Base-by-base conservation (phyloP, 148 eudicot species). In the Salicornia ramosissima region DNA sequence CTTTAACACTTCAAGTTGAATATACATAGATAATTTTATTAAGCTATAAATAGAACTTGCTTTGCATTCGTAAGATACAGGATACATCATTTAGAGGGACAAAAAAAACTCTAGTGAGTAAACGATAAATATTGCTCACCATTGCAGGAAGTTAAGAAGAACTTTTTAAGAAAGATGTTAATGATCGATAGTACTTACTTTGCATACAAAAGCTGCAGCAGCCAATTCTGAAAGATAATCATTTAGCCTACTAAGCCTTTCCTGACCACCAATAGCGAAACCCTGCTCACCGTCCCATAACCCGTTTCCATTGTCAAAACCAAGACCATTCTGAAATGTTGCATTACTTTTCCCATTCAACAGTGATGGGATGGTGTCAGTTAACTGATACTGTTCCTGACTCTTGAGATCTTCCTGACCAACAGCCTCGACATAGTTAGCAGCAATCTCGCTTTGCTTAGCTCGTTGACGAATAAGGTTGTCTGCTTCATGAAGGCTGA, bases 171-270 rank as follows among this genome's bases (percentile, higher is more conserved):
- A 15, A 34, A 5, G 7, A 65, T 40, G 29, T 7, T 26, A 55
- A 53, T 22, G 57, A 18, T 24, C 39, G n/a, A 64, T 69, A 56
- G 52, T 46, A 80, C 97, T 86, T 84, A 94, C 98, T 80, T 92
- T 82, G 88, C 98, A 94, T 30, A 90, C 98, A 86, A 87, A 94
- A 73, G 98, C 97, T 74, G 97, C 98, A 69, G 97, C 98, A 79
- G 97, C 98, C 83, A 94, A 78, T 74, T 94, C 98, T 26, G 98
- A 88, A 64, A 94, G 84, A 80, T 90, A 90, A 69, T 92, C 96
- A 77, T 88, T 86, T 59, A 74, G 74, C 59, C 96, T 74, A 74
- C 92, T 88, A 59, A 88, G 81, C 69, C 88, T 88, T 81, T 94
- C 98, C 77, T 86, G 90, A 59, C 96, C 96, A 61, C 98, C 98